phyloP scores from a whole-genome alignment of 768 basidiomycete genomes.

The Hericium alpestre region DNA sequence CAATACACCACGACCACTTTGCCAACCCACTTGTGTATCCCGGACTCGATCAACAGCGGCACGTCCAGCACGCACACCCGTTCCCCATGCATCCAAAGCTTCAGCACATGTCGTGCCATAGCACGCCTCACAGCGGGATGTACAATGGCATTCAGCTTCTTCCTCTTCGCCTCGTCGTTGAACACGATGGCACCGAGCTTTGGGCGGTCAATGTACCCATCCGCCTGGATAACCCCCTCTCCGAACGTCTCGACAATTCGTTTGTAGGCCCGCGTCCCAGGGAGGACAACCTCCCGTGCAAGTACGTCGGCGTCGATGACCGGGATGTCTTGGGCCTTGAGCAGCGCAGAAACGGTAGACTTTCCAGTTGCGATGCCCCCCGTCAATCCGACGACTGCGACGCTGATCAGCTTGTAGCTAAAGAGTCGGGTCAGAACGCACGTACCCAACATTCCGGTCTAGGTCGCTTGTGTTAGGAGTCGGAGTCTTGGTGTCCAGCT shows the following conservation, averaged over 20 bases:
- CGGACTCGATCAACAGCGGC: conserved; percentile 84
- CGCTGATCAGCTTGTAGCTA: not conserved
- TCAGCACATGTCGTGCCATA: conserved; percentile 61
- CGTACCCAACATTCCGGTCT: no score
- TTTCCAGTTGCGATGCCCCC: conserved; percentile 97
- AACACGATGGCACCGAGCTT: conserved; percentile 82
- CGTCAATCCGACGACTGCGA: conserved; percentile 82
- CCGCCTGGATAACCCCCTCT: conserved; percentile 44
- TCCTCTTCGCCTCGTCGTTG: conserved; percentile 59
- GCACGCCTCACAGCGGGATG: conserved; percentile 82
- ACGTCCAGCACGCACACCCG: conserved; percentile 81
- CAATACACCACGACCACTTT: conserved; percentile 86
- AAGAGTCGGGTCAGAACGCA: no score
- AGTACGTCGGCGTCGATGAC: conserved; percentile 89
- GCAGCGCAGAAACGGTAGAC: conserved; percentile 75
- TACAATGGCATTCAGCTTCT: conserved; percentile 70
- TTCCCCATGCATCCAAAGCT: conserved; percentile 68
- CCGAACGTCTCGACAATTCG: conserved; percentile 70
- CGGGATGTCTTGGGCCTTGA: conserved; percentile 60
- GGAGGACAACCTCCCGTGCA: conserved; percentile 76
- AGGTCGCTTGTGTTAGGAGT: no score
- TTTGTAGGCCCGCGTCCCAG: conserved; percentile 64
- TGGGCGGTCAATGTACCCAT: conserved; percentile 73
- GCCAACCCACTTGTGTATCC: conserved; percentile 75
- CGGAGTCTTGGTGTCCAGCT: no score